Conservation (phyloP, 305 asterid genomes). For the Fraxinus sp. region DNA sequence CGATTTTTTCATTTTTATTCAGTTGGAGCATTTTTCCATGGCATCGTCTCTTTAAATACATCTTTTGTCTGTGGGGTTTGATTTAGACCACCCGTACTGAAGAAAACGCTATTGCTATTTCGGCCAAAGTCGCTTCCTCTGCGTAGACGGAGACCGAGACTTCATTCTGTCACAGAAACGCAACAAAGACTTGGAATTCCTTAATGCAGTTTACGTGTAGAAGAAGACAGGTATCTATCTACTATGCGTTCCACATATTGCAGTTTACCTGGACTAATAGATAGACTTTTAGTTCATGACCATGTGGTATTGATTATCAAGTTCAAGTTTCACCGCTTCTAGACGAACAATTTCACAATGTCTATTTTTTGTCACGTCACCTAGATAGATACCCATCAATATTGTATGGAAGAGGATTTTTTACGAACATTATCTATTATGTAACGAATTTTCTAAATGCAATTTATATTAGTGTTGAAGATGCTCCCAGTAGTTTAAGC, state of each 20-base stretch:
- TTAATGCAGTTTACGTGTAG: not conserved
- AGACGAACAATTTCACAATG: no score
- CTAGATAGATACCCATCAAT: no score
- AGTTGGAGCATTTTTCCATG: not conserved
- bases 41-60: not conserved
- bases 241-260: not conserved
- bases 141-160: not conserved
- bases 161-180: not conserved
- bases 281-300: not conserved
- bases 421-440: no score
- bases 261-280: not conserved
- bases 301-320: not conserved
- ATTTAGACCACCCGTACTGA: no score
- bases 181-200: not conserved
- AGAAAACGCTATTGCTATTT: no score
- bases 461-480: no score
- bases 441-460: no score
- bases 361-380: no score
- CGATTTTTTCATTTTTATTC: not conserved
- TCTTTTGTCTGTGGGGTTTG: not conserved
- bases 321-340: no score
- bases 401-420: not conserved
- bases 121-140: not conserved
- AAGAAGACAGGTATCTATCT: not conserved
- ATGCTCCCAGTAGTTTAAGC: not conserved